Base-by-base conservation (phyloP, 371 early-diverging fungal species). In the Mitosporidium daphniae region DNA sequence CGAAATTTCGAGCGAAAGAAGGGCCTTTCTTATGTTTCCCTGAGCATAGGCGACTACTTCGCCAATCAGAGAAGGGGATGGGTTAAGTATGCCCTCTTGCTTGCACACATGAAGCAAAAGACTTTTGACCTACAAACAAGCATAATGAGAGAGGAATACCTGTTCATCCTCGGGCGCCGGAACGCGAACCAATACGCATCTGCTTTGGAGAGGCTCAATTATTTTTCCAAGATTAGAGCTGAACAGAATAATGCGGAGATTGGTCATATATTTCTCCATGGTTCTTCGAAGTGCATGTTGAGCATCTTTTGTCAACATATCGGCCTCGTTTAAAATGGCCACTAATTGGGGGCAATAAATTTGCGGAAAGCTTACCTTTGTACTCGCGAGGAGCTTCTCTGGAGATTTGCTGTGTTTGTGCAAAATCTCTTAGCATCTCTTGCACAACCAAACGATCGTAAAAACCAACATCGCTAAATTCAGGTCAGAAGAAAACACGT, bases 231-330 rank as follows among this genome's bases (percentile, higher is more conserved):
- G 58, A 22, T 67, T 60, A 27, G 65, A 70, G 37, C 72, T 67
- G 44, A 89, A 71, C 28, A 98, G 38, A 32, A 95, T 72, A 12
- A 98, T 47, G 14, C 94, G 64, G 35, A 94, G 53, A 37, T 72
- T 78, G 11, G 42, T 32, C 45, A 70, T 75, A 46, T 95, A 94
- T 44, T 77, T 75, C 48, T 98, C 99, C 80, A 98, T 91, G 1
- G 97, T 95, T 14, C 97, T 55, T 33, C 99, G 60, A 26, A 98
- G 57, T 8, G 78, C 97, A 17, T 80, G 72, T 50, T 97, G 99
- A 4, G 97, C 97, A 30, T 84, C 80, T 29, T 61, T 51, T 7
- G 65, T 57, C 26, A 98, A 51, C 26, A 53, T 39, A 36, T 97
- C 93, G 1, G 95, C 97, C 39, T 93, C 77, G 39, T 78, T 65